These are phyloP conservation scores for Capronia epimyces DNA, from an alignment of 2,329 filamentous ascomycete species.

Conservation along the genomic window DNA sequence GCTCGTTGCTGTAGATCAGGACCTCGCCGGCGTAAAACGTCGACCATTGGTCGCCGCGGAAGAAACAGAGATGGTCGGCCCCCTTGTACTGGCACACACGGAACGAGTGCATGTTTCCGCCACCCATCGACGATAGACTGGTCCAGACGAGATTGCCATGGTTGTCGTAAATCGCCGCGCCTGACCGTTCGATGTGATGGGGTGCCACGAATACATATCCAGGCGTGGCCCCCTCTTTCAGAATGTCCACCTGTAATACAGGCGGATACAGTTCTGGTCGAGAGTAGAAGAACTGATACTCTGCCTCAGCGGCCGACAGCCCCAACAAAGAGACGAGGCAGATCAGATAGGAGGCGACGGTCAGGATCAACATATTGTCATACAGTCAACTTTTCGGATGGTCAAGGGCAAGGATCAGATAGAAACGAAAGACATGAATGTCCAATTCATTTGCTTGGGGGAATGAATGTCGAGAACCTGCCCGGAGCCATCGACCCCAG, in stretches of 20 bases:
- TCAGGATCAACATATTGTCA: neutral
- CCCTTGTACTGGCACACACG: neutral
- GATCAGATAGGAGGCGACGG: neutral
- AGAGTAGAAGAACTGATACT: neutral
- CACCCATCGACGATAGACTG: neutral
- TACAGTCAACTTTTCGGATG: neutral
- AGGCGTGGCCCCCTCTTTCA: constrained; percentile 1
- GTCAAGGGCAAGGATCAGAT: neutral
- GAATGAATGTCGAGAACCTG: neutral
- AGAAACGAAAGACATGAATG: neutral
- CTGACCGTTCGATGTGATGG: neutral
- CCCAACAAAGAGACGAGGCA: neutral
- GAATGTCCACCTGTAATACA: neutral
- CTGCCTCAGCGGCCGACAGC: neutral
- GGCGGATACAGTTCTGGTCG: neutral
- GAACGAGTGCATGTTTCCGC: constrained; percentile 1
- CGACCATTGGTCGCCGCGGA: neutral
- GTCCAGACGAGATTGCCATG: neutral
- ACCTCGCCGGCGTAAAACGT: neutral
- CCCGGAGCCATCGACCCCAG: too few relatives aligned
- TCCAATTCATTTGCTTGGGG: neutral
- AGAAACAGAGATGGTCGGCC: constrained; percentile 1
- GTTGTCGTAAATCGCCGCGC: neutral
- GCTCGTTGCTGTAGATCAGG: constrained; percentile 3
- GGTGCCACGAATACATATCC: constrained; percentile 1